phyloP scores from a whole-genome alignment of 2,329 filamentous ascomycete genomes.

The Epichloe amarillans region DNA sequence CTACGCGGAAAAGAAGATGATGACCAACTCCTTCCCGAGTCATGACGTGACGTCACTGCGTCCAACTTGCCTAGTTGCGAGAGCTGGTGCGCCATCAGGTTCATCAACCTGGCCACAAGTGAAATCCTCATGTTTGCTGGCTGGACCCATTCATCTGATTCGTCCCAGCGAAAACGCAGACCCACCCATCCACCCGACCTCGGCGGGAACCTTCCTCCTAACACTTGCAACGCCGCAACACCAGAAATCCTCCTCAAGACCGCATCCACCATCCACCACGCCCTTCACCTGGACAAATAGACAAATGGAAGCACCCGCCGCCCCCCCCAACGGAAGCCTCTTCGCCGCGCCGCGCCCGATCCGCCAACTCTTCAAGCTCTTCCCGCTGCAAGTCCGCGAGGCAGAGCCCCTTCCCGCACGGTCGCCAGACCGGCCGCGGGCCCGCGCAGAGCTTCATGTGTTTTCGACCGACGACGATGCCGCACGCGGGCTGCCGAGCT shows the following conservation, averaged over 20 bases:
- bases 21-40: too few relatives aligned
- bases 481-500: slow-evolving; percentile 52
- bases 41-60: too few relatives aligned
- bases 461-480: slow-evolving; percentile 59
- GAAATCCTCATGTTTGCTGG: too few relatives aligned
- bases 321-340: slow-evolving; percentile 16
- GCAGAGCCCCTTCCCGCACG: slow-evolving; percentile 61
- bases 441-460: slow-evolving; percentile 53
- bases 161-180: neutral
- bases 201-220: too few relatives aligned
- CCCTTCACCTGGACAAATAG: too few relatives aligned
- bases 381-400: slow-evolving; percentile 66
- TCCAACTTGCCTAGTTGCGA: too few relatives aligned
- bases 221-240: neutral
- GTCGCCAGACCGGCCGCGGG: slow-evolving; percentile 26
- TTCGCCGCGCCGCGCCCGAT: slow-evolving; percentile 59
- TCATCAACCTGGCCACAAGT: too few relatives aligned
- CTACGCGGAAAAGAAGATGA: too few relatives aligned
- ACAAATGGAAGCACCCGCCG: slow-evolving; percentile 4
- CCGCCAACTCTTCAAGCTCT: slow-evolving; percentile 69
- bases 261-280: too few relatives aligned
- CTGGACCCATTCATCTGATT: too few relatives aligned
- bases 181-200: neutral
- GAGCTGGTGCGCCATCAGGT: too few relatives aligned
- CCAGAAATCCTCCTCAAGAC: too few relatives aligned